Base-by-base conservation (phyloP, 805 yeast genomes). In the Kodamaea kaohsiungensis region DNA sequence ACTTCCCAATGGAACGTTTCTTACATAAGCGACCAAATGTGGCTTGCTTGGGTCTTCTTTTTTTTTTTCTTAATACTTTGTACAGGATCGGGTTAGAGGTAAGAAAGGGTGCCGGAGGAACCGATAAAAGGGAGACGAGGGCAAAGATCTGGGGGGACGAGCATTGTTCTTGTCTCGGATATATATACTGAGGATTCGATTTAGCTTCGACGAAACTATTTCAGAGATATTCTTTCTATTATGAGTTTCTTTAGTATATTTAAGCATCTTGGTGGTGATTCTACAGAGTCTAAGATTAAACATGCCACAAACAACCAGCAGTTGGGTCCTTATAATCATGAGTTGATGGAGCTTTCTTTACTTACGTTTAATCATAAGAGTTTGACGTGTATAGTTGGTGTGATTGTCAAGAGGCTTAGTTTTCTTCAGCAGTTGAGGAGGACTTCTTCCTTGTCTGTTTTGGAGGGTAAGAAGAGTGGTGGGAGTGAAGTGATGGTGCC, bases 301-400 rank as follows among this genome's bases (percentile, higher is more conserved):
- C 52, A 59, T 27, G 83, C 86, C 7, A 83, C 87, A 19, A 79
- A 77, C 58, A 75, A 74, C 54, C 86, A 83, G 54, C 71, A 77
- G 1, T 70, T 76, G 60, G 85, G 88, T 1, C 87, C 87, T 0
- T 80, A 81, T 7, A 80, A 83, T n/a, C 70, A 78, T 5, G 80
- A 84, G 55, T 69, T 85, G 62, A 78, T 78, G 54, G 83, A 82
- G 49, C 66, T 85, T 2, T 75, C 86, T 0, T 66, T 71, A 2
- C 63, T 82, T 18, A 76, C 88, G 0, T 73, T 70, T 52, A 66
- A 74, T 48, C 56, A 71, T 13, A 70, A 68, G 56, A 71, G 77
- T 9, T 59, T 80, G 27, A 63, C 66, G 13, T 71, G 69, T 30
- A 77, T 84, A 6, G 66, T 69, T 5, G 68, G 66, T 30, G 70